These are phyloP conservation scores for Rhinocladiella mackenziei DNA, from an alignment of 2,329 filamentous ascomycete genomes.

Conservation along the genomic window DNA sequence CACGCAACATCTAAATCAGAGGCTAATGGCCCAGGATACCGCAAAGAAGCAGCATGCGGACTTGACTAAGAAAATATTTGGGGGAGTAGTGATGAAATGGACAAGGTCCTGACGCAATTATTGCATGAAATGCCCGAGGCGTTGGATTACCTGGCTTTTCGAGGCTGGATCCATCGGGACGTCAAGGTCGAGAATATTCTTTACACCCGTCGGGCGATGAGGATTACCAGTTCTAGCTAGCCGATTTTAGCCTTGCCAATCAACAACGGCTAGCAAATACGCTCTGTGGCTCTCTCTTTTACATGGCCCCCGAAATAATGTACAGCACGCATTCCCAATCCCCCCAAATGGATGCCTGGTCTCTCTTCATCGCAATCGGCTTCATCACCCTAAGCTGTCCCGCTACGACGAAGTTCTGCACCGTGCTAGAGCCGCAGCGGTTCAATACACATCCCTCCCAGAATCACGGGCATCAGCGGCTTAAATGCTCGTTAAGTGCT, in stretches of 20 bases:
- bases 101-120: neutral
- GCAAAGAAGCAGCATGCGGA: too few species aligned
- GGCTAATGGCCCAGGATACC: too few species aligned
- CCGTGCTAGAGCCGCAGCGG: constrained; percentile 1
- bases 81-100: too few species aligned
- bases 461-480: constrained; percentile 30
- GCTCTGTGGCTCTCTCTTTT: constrained; percentile 15
- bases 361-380: constrained; percentile 9
- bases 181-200: constrained; percentile 31
- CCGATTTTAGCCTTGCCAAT: constrained; percentile 29
- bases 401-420: neutral
- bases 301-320: constrained; percentile 26
- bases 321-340: constrained; percentile 17
- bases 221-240: constrained; percentile 23
- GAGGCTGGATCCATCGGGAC: constrained; percentile 26
- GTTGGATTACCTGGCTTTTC: constrained; percentile 25
- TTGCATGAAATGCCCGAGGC: constrained; percentile 26
- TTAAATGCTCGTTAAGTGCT: constrained; percentile 30
- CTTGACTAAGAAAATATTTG: too few species aligned
- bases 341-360: constrained; percentile 29
- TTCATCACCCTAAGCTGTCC: neutral
- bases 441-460: constrained; percentile 18
- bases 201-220: constrained; percentile 17
- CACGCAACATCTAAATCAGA: too few species aligned
- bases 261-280: constrained; percentile 6